Evolutionary conservation across 1,139 yeast genomes (phyloP), one percentile per base, ranked within the genome.

Genomic region (Hyphopichia wangnamkhiaoensis): DNA sequence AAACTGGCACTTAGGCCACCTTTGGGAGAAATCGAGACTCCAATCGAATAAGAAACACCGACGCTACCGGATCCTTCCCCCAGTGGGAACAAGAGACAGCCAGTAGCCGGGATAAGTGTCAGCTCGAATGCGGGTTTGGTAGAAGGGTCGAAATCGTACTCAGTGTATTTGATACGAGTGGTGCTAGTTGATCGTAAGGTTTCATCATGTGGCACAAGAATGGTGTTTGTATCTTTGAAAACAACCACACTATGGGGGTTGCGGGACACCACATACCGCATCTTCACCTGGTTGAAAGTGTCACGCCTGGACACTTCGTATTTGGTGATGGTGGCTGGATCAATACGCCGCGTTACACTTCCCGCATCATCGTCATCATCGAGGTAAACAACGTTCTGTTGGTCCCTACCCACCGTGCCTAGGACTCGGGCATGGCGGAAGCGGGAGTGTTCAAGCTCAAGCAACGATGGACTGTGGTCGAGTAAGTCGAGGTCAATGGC

Each of bases 221-320:
- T 40, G 0, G 61, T 53, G 15, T 49, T 46, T 3, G 59, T 45
- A 35, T 58, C 63, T 33, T 47, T 42, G 37, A 58, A 55, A n/a
- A 38, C 25, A 6, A 59, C 39, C 7, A 53, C 43, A 19, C 52
- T 41, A 24, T 45, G 49, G 5, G 58, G 56, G 24, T 45, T 43
- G 8, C 40, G 37, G 4, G 26, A 10, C 15, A 47, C 25, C 3
- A 49, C 27, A 34, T 49, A 34, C 6, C 44, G 33, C 39, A 48
- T 34, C 34, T 44, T 49, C 8, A n/a, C 16, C 5, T 6, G 5
- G 20, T 33, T 25, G 12, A 33, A 33, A 3, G 18, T 6, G 5
- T 33, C 35, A n/a, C 35, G 19, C 9, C 25, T 15, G n/a, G 23
- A 16, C 17, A 33, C 23, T 23, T 33, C 14, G n/a, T 24, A 33